phyloP scores from a whole-genome alignment of 2,329 filamentous ascomycete genomes.

The Claviceps arundinis region DNA sequence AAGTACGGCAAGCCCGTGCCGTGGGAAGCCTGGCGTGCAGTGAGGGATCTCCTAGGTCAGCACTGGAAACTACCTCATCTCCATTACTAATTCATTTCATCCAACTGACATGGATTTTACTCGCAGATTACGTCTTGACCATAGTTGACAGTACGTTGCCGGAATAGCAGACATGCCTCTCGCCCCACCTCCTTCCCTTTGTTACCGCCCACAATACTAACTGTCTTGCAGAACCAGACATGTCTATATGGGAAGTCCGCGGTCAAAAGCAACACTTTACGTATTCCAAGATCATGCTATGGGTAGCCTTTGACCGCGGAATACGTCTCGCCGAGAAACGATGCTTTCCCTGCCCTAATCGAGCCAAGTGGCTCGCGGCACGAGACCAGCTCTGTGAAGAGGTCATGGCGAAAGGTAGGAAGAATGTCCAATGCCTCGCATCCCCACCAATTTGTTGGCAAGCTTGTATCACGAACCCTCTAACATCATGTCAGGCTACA shows the following conservation, averaged over 20 bases:
- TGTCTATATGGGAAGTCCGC: constrained; percentile 76
- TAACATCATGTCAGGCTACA: constrained; percentile 32
- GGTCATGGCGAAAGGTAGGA: constrained; percentile 54
- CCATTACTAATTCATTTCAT: not conserved
- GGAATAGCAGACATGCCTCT: not conserved
- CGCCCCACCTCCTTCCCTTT: not conserved
- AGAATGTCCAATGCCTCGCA: not conserved
- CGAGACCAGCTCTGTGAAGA: constrained; percentile 60
- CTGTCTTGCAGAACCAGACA: constrained; percentile 43
- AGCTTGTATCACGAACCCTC: no score
- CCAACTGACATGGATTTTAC: not conserved
- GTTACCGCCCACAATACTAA: not conserved
- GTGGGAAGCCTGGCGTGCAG: constrained; percentile 63
- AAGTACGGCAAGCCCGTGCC: constrained; percentile 65
- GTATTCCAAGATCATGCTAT: constrained; percentile 74
- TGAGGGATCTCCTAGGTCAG: constrained; percentile 50
- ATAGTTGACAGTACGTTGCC: constrained; percentile 40
- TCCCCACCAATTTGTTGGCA: not conserved
- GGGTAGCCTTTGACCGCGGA: constrained; percentile 68
- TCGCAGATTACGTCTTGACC: constrained; percentile 51
- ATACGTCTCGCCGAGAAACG: constrained; percentile 62
- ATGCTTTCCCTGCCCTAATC: constrained; percentile 60
- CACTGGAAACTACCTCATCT: not conserved
- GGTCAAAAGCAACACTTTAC: constrained; percentile 65
- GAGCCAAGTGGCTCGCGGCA: constrained; percentile 49